These are phyloP conservation scores for Scedosporium apiospermum DNA, from an alignment of 2,329 filamentous ascomycete species.

Conservation along the genomic window DNA sequence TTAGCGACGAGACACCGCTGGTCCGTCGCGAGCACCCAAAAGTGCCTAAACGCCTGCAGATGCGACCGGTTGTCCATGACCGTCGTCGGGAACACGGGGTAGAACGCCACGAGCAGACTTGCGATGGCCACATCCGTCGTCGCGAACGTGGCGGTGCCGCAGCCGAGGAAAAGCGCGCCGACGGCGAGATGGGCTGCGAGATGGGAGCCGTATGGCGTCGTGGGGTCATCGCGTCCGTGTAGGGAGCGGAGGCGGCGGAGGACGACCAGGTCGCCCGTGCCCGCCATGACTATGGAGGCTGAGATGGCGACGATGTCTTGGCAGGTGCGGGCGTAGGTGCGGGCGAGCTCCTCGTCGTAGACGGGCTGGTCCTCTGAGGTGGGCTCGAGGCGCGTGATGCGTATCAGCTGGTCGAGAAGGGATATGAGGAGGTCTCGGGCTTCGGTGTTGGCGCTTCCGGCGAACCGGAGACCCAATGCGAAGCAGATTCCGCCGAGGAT, in stretches of 20 bases:
- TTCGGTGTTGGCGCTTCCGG: conserved; percentile 58
- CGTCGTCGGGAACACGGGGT: conserved; percentile 80
- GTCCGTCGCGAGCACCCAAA: conserved; percentile 92
- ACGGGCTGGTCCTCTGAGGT: conserved; percentile 21
- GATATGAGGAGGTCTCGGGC: conserved; percentile 75
- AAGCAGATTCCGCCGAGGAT: conserved; percentile 86
- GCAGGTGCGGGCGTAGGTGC: conserved; percentile 79
- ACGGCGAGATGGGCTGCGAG: conserved; percentile 88
- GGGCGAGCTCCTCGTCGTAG: conserved; percentile 78
- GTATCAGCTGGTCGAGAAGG: conserved; percentile 80
- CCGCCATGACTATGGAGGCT: conserved; percentile 85
- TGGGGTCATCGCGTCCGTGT: conserved; percentile 75
- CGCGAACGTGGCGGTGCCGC: conserved; percentile 84
- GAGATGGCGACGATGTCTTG: conserved; percentile 80
- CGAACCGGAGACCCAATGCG: conserved; percentile 62
- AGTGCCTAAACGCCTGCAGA: conserved; percentile 89
- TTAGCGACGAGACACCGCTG: conserved; percentile 80
- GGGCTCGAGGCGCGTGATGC: conserved; percentile 48
- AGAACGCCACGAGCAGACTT: conserved; percentile 81
- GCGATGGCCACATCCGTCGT: conserved; percentile 82
- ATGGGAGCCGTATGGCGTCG: conserved; percentile 87
- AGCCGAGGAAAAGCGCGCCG: conserved; percentile 82
- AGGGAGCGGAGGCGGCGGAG: conserved; percentile 79
- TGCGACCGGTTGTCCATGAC: conserved; percentile 93
- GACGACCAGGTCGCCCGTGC: conserved; percentile 79